Conservation (phyloP, 192 early-diverging fungal species). For the Umbelopsis vinacea region DNA sequence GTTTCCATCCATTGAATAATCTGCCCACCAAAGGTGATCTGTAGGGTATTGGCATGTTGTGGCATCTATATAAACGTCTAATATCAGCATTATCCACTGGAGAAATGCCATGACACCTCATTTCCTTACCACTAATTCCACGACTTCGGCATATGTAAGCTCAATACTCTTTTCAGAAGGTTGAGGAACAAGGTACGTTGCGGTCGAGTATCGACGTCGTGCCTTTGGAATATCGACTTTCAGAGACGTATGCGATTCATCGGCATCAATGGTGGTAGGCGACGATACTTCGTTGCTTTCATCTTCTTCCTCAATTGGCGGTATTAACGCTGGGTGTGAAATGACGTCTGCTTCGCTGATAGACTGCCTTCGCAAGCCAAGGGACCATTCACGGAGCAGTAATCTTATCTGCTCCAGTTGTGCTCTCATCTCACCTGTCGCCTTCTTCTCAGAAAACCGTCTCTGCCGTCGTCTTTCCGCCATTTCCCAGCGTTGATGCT, state of each 20-base stretch:
- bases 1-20: slow-evolving; percentile 78
- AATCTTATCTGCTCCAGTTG: slow-evolving; percentile 45
- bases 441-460: slow-evolving; percentile 41
- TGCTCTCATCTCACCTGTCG: slow-evolving; percentile 30
- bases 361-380: slow-evolving; percentile 31
- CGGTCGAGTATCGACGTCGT: neutral
- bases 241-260: neutral
- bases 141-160: slow-evolving; percentile 61
- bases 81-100: neutral
- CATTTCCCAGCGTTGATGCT: slow-evolving; percentile 58
- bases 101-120: neutral
- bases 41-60: slow-evolving; percentile 69
- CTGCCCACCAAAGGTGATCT: slow-evolving; percentile 74
- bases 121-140: slow-evolving; percentile 52
- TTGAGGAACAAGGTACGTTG: slow-evolving; percentile 7
- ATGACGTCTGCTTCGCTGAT: slow-evolving; percentile 28
- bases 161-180: slow-evolving; percentile 38
- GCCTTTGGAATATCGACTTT: neutral
- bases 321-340: slow-evolving; percentile 32
- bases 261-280: neutral
- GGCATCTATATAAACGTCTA: slow-evolving; percentile 44
- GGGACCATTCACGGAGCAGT: slow-evolving; percentile 50
- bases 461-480: slow-evolving; percentile 57
- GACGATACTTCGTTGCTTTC: neutral
- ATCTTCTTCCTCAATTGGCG: slow-evolving; percentile 18